phyloP scores from a whole-genome alignment of 192 early-diverging fungal genomes.

The Backusella sp. region DNA sequence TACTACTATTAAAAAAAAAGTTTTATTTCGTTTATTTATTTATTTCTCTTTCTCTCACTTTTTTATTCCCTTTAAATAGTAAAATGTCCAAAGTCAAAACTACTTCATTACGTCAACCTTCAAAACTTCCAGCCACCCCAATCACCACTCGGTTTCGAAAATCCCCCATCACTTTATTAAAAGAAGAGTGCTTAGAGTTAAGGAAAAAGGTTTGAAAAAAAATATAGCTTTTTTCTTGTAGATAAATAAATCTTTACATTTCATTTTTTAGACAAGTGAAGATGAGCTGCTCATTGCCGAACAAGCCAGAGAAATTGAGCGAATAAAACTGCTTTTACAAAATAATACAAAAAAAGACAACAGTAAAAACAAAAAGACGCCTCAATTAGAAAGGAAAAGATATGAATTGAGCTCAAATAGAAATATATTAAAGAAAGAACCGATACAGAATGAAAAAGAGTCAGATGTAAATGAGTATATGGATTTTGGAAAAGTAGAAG shows the following conservation, averaged over 20 bases:
- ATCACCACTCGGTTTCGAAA: neutral
- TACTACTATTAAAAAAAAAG: neutral
- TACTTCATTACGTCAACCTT: neutral
- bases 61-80: neutral
- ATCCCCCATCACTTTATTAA: neutral
- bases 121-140: neutral
- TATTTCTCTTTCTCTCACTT: neutral
- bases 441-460: neutral
- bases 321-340: neutral
- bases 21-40: neutral
- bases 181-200: neutral
- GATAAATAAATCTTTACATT: neutral
- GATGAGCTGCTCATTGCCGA: neutral
- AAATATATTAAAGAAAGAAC: neutral
- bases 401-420: neutral
- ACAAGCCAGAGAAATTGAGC: neutral
- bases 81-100: neutral
- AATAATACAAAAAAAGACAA: neutral
- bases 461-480: neutral
- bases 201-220: conserved; percentile 8
- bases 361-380: neutral
- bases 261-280: neutral
- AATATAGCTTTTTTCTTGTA: neutral
- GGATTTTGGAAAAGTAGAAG: neutral
- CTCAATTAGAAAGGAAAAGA: neutral